A percentile compares a stretch with the other conserved stretches of the same genome.
Evolutionary conservation across 2,329 filamentous ascomycete species (phyloP).

Genomic region (Penicillium psychrosexuale): DNA sequence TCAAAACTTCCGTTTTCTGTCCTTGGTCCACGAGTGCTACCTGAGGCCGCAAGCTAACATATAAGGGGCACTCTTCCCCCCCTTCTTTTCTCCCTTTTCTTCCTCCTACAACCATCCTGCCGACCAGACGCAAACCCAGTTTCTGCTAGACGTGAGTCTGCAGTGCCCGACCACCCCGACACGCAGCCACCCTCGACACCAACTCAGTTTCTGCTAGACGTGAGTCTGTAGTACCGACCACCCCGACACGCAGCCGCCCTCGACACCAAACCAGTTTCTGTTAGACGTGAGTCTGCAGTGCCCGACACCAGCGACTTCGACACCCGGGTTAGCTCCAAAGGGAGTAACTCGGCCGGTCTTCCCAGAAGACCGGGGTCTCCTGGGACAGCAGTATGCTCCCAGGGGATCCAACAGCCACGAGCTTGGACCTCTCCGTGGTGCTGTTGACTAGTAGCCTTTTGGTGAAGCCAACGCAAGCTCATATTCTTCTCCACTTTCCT

Average conservation of each 20-base stretch:
- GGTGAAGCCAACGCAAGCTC: slow-evolving; percentile 5
- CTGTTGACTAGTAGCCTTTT: slow-evolving; percentile 5
- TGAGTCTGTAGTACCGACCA: background rate
- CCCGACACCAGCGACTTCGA: too few relatives aligned
- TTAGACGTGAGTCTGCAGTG: background rate
- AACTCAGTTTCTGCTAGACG: background rate
- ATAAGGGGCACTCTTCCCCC: background rate
- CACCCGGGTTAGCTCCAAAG: too few relatives aligned
- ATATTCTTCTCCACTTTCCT: background rate
- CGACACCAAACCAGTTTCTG: background rate
- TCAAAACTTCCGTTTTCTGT: background rate
- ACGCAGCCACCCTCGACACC: too few relatives aligned
- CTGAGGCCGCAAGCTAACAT: background rate
- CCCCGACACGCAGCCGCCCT: background rate
- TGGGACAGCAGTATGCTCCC: background rate
- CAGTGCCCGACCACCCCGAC: background rate
- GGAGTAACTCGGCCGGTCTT: background rate
- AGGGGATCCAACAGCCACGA: background rate
- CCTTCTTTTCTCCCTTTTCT: background rate
- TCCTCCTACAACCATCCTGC: background rate
- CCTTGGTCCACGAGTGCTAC: background rate
- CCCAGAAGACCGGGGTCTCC: background rate
- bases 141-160: background rate
- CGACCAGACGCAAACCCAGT: background rate
- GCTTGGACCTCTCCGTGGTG: slow-evolving; percentile 6